Evolutionary conservation across 768 basidiomycete genomes (phyloP).

Genomic region (Phanerochaete carnosa): DNA sequence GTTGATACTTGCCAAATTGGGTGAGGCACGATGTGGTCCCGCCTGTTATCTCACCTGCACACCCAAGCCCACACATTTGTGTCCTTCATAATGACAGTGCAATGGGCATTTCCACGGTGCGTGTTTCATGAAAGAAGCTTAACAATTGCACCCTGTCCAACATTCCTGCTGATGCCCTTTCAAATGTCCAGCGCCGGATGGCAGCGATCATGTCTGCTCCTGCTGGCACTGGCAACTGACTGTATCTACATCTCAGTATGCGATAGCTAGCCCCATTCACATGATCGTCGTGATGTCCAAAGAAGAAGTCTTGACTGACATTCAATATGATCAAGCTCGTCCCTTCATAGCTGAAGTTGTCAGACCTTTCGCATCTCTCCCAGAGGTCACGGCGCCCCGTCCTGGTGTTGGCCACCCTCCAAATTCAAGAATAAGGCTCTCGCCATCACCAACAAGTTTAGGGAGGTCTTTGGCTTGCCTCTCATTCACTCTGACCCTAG

Average conservation of each 20-base stretch:
- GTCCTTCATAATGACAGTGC: too few species aligned
- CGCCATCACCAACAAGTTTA: conserved; percentile 9
- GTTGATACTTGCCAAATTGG: too few species aligned
- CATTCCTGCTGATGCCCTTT: conserved; percentile 35
- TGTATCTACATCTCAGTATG: conserved; percentile 6
- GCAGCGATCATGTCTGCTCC: not conserved
- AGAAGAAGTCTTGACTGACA: conserved; percentile 28
- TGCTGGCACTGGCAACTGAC: not conserved
- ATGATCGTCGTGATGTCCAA: conserved; percentile 36
- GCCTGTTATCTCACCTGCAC: too few species aligned
- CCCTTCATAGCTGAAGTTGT: conserved; percentile 22
- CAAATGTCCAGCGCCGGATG: conserved; percentile 25
- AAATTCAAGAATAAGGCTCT: conserved; percentile 10
- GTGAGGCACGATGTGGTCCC: too few species aligned
- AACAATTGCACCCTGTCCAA: too few species aligned
- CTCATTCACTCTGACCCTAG: not conserved
- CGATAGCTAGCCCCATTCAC: conserved; percentile 40
- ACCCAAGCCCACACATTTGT: too few species aligned
- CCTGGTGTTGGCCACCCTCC: conserved; percentile 1
- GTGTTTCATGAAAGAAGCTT: too few species aligned
- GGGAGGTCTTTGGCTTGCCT: conserved; percentile 12
- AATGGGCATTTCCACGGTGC: too few species aligned
- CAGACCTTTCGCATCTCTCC: conserved; percentile 11
- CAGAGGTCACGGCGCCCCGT: not conserved
- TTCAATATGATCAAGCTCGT: conserved; percentile 38